Conservation (phyloP, 164 flowering plant species). For the Saururus chinensis region DNA sequence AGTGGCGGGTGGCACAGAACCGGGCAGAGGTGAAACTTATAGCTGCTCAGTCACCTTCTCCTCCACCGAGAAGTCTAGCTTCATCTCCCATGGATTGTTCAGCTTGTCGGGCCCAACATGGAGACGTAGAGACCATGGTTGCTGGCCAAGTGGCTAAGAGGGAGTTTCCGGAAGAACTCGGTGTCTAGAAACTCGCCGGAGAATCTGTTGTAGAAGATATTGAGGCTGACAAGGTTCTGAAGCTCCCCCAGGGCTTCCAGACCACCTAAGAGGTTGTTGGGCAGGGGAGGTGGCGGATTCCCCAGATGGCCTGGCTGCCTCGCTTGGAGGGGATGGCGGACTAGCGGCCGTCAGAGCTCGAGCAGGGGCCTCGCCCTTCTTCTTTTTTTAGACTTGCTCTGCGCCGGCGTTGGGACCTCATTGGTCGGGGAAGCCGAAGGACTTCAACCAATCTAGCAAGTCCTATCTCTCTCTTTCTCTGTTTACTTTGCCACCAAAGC, state of each 20-base stretch:
- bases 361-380: constrained; percentile 20
- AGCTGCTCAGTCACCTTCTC: neutral
- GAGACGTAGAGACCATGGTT: constrained; percentile 56
- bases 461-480: too few species aligned
- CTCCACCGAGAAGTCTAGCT: too few species aligned
- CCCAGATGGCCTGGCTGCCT: constrained; percentile 23
- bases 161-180: constrained; percentile 70
- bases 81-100: too few species aligned
- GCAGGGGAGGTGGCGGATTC: constrained; percentile 28
- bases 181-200: constrained; percentile 80
- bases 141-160: constrained; percentile 49
- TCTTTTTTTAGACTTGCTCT: constrained; percentile 17
- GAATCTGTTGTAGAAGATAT: constrained; percentile 77
- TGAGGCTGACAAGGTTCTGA: constrained; percentile 74
- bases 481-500: too few species aligned
- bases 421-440: constrained; percentile 12
- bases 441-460: too few species aligned
- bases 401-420: constrained; percentile 18
- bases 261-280: constrained; percentile 60
- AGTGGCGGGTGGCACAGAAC: constrained; percentile 8
- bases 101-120: too few species aligned
- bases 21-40: constrained; percentile 4
- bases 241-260: constrained; percentile 43
- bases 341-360: constrained; percentile 14
- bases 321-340: constrained; percentile 31